A percentile compares a stretch with the other conserved stretches of the same genome.
Conservation (phyloP, 139 green algal species). For the Coelastrella sp. region DNA sequence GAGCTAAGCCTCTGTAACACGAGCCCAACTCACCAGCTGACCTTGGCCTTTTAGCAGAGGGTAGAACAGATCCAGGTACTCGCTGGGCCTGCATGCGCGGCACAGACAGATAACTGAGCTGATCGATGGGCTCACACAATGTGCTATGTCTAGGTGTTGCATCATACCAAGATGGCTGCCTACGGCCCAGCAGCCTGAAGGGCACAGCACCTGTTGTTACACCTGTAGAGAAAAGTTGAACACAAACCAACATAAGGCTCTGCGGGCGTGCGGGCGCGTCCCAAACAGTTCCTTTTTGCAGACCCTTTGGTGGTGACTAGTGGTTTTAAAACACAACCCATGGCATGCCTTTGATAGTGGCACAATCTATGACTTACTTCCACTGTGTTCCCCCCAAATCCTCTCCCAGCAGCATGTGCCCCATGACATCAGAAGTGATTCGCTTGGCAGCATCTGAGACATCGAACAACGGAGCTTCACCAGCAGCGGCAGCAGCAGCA, state of each 20-base stretch:
- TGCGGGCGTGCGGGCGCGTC: too few relatives aligned
- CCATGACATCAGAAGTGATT: slow-evolving; percentile 47
- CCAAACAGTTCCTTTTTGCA: too few relatives aligned
- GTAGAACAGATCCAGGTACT: slow-evolving; percentile 35
- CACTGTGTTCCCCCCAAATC: slow-evolving; percentile 33
- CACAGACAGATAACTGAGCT: neutral
- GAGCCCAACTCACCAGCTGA: neutral
- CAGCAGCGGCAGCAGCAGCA: slow-evolving; percentile 18
- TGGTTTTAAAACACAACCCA: too few relatives aligned
- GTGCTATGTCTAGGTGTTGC: too few relatives aligned
- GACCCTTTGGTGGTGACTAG: too few relatives aligned
- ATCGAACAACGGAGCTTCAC: slow-evolving; percentile 1
- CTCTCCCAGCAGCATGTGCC: slow-evolving; percentile 32
- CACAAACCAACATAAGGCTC: too few relatives aligned
- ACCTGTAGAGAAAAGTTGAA: too few relatives aligned
- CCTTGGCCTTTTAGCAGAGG: neutral
- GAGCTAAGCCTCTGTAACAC: neutral
- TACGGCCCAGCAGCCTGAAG: neutral
- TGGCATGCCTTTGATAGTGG: neutral
- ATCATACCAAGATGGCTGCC: neutral
- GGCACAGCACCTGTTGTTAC: too few relatives aligned
- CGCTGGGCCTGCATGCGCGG: slow-evolving; percentile 20
- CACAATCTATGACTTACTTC: neutral
- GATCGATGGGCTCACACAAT: too few relatives aligned
- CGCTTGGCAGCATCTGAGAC: slow-evolving; percentile 39